These are phyloP conservation scores for Curvularia sp. DNA, from an alignment of 2,329 filamentous ascomycete species.

Conservation along the genomic window DNA sequence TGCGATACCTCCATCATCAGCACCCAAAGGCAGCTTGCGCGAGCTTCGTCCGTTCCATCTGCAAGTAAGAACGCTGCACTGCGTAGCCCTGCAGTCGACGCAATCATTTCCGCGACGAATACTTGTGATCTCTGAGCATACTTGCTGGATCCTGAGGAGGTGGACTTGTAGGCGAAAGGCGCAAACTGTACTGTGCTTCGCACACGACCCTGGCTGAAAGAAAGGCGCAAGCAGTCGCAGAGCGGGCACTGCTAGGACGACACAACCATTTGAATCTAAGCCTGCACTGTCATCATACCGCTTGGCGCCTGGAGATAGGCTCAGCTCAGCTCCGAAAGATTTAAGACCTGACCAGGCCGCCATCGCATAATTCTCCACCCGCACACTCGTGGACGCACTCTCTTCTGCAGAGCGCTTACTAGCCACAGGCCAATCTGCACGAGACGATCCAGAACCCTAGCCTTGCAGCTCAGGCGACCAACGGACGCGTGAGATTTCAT, in stretches of 20 bases:
- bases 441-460: slow-evolving; percentile 3
- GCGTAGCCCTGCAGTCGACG: background rate
- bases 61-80: slow-evolving; percentile 1
- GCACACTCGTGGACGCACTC: slow-evolving; percentile 25
- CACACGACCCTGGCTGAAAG: background rate
- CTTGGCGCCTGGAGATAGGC: slow-evolving; percentile 42
- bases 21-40: background rate
- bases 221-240: slow-evolving; percentile 16
- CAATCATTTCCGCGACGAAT: background rate
- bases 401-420: slow-evolving; percentile 14
- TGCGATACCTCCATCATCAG: background rate
- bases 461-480: slow-evolving; percentile 12
- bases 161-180: background rate
- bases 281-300: slow-evolving; percentile 5
- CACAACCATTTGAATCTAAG: slow-evolving; percentile 27
- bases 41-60: slow-evolving; percentile 1
- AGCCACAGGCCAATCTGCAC: slow-evolving; percentile 15
- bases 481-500: slow-evolving; percentile 10
- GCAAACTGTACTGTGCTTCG: background rate
- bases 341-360: slow-evolving; percentile 39
- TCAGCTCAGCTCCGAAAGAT: slow-evolving; percentile 33
- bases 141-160: background rate
- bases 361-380: slow-evolving; percentile 17
- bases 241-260: slow-evolving; percentile 19
- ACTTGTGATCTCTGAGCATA: slow-evolving; percentile 5